Conservation (phyloP, 331 rosid genomes). For the Pyrus hybrid region DNA sequence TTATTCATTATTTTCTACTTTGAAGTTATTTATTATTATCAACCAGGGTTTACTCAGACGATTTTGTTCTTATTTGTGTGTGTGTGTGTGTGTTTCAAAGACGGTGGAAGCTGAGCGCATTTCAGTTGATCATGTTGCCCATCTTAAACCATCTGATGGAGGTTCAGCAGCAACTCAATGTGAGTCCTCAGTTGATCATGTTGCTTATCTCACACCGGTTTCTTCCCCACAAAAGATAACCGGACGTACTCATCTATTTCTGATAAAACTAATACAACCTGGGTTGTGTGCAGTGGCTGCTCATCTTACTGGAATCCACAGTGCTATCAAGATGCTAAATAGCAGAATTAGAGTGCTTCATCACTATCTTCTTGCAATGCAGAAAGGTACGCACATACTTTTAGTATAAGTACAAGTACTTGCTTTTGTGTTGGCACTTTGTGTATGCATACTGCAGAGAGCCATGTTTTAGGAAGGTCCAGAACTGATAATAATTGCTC, state of each 20-base stretch:
- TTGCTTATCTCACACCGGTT: not conserved
- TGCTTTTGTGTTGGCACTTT: no score
- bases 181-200: slow-evolving; percentile 18
- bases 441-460: not conserved
- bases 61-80: not conserved
- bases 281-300: no score
- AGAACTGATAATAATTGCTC: not conserved
- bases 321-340: no score
- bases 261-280: not conserved
- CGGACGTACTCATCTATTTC: not conserved
- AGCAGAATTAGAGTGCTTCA: no score
- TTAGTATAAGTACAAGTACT: not conserved
- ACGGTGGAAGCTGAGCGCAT: slow-evolving; percentile 98
- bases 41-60: slow-evolving; percentile 6
- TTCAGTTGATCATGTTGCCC: slow-evolving; percentile 98
- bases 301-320: no score
- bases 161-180: slow-evolving; percentile 98
- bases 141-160: slow-evolving; percentile 96
- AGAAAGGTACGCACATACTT: slow-evolving; percentile 51
- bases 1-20: slow-evolving; percentile 5
- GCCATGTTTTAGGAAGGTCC: slow-evolving; percentile 1
- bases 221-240: not conserved
- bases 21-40: not conserved
- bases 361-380: no score
- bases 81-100: slow-evolving; percentile 25